Evolutionary conservation across 352 stramenopile genomes (phyloP).

Genomic region (Elongisporangium anandrum): DNA sequence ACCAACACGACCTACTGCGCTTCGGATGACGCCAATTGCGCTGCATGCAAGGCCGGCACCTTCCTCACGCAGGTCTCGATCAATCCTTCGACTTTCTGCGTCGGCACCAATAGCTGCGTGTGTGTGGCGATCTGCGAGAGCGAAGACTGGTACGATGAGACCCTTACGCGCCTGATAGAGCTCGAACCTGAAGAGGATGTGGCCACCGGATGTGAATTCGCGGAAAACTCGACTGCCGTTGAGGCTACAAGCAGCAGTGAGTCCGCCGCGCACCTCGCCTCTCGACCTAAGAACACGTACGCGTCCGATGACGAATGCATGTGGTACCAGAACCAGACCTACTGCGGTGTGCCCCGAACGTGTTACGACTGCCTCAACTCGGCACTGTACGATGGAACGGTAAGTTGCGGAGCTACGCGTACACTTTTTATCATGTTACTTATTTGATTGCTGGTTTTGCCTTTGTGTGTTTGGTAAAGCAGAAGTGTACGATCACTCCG

Average conservation of each 20-base stretch:
- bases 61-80: constrained; percentile 27
- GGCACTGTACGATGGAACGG: constrained; percentile 19
- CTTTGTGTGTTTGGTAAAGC: not conserved
- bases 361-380: constrained; percentile 63
- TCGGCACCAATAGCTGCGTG: constrained; percentile 29
- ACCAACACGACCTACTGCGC: constrained; percentile 56
- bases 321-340: constrained; percentile 63
- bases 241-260: constrained; percentile 9
- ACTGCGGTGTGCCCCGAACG: constrained; percentile 31
- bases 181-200: constrained; percentile 13
- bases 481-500: constrained; percentile 47
- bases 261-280: not conserved
- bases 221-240: constrained; percentile 19
- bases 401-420: not conserved
- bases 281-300: constrained; percentile 23
- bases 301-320: constrained; percentile 37
- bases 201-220: constrained; percentile 23
- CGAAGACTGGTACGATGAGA: constrained; percentile 34
- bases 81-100: constrained; percentile 52
- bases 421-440: not conserved
- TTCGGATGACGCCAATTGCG: constrained; percentile 27
- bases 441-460: too few relatives aligned
- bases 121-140: constrained; percentile 55
- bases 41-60: constrained; percentile 21
- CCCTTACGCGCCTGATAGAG: constrained; percentile 24